Evolutionary conservation across 805 yeast genomes (phyloP), one percentile per base, ranked within the genome.

Genomic region (Ogataea pignaliae): DNA sequence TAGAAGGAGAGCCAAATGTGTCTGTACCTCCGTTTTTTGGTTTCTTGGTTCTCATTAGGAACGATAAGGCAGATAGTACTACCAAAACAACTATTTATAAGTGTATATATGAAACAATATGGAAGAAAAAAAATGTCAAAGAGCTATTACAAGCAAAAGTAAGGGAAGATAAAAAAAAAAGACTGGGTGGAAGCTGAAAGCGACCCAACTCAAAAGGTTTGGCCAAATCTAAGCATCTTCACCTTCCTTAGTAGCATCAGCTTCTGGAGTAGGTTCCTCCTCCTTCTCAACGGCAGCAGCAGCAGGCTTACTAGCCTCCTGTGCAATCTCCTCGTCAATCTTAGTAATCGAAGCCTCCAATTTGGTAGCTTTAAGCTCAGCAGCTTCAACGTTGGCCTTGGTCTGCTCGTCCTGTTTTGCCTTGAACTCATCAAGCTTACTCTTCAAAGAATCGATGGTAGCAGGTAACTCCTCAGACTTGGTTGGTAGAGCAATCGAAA

Each of bases 351-450:
- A 56, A n/a, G 75, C 76, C 59, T 83, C 83, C 48, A 87, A 67
- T 60, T 82, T 75, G 49, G 83, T 84, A 52, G 88, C 76, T 65
- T 84, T 84, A 44, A 81, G 83, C 70, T 88, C 81, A 40, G 93
- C 96, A 52, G 75, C 75, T 57, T 76, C 86, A 52, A 85, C 73
- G 64, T 85, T 84, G 65, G 78, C 77, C 63, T 81, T 76, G 47
- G 97, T 88, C 60, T 82, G 86, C 45, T 81, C 86, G 47, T 83
- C 90, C 71, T 88, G 95, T 68, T 81, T 81, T 40, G 74, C 72
- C 65, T 76, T 70, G 69, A 78, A 85, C 51, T 80, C 80, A 45
- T 70, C 72, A 60, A 87, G 78, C 65, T 93, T 89, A 55, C 73
- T 76, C 72, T 81, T 79, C 67, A 91, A 79, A 53, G 79, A 71